phyloP scores from a whole-genome alignment of 2,329 filamentous ascomycete species.

The Penicillium rolfsii region DNA sequence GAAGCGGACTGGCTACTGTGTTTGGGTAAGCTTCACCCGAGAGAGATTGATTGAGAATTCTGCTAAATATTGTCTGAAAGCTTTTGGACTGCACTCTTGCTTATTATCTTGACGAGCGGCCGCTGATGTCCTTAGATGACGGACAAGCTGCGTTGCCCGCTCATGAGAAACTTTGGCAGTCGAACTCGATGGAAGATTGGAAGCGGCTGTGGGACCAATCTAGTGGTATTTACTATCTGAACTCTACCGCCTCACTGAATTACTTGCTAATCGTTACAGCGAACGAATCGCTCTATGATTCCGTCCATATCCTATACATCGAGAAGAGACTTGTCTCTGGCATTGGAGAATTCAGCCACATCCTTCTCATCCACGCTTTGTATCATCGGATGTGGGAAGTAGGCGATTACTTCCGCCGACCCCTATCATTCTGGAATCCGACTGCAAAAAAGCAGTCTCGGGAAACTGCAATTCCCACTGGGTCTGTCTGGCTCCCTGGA shows the following conservation, averaged over 20 bases:
- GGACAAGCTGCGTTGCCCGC: conserved; percentile 46
- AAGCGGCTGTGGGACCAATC: conserved; percentile 29
- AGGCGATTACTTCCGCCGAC: conserved; percentile 49
- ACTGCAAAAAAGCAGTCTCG: conserved; percentile 46
- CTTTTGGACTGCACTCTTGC: conserved; percentile 48
- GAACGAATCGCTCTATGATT: conserved; percentile 45
- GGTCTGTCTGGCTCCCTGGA: conserved; percentile 52
- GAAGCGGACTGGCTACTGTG: conserved; percentile 46
- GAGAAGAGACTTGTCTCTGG: conserved; percentile 51
- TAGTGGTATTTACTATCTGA: conserved; percentile 23
- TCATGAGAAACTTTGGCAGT: conserved; percentile 48
- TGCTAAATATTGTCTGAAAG: conserved; percentile 26
- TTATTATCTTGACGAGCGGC: conserved; percentile 43
- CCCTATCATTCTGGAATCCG: conserved; percentile 52
- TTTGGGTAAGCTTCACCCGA: conserved; percentile 44
- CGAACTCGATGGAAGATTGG: conserved; percentile 40
- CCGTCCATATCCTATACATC: conserved; percentile 53
- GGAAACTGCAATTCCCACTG: conserved; percentile 38
- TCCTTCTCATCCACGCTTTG: conserved; percentile 55
- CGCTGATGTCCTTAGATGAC: conserved; percentile 46
- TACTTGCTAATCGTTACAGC: conserved; percentile 17
- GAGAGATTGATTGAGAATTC: neutral
- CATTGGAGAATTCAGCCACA: conserved; percentile 54
- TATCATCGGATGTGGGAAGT: conserved; percentile 57
- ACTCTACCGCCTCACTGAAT: neutral